Conservation (phyloP, 106 monocot genomes). For the Allium cepa region DNA sequence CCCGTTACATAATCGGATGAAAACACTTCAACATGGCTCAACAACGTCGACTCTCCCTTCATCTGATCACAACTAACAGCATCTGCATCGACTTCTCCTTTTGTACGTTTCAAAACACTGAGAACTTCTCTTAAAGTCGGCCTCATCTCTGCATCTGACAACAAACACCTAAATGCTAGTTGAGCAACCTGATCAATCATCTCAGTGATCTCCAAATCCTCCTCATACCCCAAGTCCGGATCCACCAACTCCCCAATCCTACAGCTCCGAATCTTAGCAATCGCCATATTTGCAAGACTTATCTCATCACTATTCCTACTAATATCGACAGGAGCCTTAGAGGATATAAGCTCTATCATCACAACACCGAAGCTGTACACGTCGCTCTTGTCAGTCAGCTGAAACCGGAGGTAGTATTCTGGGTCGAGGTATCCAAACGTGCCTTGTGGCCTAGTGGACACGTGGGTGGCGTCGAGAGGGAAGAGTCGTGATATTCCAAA, state of each 20-base stretch:
- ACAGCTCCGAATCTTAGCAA: slow-evolving; percentile 15
- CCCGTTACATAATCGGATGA: too few species aligned
- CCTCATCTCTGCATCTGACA: slow-evolving; percentile 16
- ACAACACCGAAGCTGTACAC: slow-evolving; percentile 31
- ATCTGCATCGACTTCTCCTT: neutral
- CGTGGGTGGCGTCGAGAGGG: slow-evolving; percentile 18
- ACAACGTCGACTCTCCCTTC: too few species aligned
- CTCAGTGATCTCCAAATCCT: neutral
- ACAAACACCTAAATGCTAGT: slow-evolving; percentile 22
- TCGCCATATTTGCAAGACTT: slow-evolving; percentile 14
- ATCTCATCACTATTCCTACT: slow-evolving; percentile 6
- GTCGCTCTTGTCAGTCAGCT: slow-evolving; percentile 25
- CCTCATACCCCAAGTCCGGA: slow-evolving; percentile 4
- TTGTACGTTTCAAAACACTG: slow-evolving; percentile 8
- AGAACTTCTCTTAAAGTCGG: slow-evolving; percentile 17
- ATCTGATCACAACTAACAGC: too few species aligned
- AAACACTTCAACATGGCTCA: too few species aligned
- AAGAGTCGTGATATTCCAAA: slow-evolving; percentile 28
- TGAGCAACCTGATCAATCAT: slow-evolving; percentile 20
- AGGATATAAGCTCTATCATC: slow-evolving; percentile 28
- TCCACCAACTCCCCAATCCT: slow-evolving; percentile 13
- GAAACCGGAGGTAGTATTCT: slow-evolving; percentile 20
- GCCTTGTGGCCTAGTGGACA: slow-evolving; percentile 26
- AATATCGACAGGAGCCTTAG: slow-evolving; percentile 17
- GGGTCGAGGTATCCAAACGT: slow-evolving; percentile 25